Percentiles rank a stretch among this genome's conserved stretches.
Evolutionary conservation across 2,329 filamentous ascomycete genomes (phyloP).

Genomic region (Penicillium verrucosum): DNA sequence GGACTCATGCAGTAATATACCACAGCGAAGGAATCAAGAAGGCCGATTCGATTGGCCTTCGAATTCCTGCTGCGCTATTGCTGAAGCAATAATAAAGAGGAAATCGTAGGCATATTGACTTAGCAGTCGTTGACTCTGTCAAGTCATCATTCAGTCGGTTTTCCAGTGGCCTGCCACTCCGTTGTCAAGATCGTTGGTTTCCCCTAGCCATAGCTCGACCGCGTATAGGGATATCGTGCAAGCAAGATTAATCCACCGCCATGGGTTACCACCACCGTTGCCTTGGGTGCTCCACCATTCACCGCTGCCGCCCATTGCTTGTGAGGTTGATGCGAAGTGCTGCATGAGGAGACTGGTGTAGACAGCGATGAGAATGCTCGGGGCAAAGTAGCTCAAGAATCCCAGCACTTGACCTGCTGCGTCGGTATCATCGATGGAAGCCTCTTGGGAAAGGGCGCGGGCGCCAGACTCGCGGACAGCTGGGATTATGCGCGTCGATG

Average conservation of each 20-base stretch:
- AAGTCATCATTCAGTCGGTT: constrained; percentile 62
- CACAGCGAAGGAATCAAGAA: neutral
- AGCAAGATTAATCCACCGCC: constrained; percentile 90
- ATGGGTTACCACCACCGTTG: constrained; percentile 78
- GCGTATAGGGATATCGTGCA: constrained; percentile 88
- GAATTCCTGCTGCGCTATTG: neutral
- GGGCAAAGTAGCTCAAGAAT: constrained; percentile 88
- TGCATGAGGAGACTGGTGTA: constrained; percentile 95
- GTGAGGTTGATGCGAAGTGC: constrained; percentile 75
- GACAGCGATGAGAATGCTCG: constrained; percentile 89
- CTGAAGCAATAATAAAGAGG: neutral
- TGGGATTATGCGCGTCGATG: constrained; percentile 91
- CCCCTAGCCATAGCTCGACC: constrained; percentile 82
- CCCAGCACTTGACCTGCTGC: constrained; percentile 75
- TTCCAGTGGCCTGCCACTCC: constrained; percentile 83
- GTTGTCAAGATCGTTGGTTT: constrained; percentile 66
- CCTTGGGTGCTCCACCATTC: constrained; percentile 84
- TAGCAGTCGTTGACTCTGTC: neutral
- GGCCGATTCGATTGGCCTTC: neutral
- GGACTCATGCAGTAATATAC: neutral
- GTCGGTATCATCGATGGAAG: constrained; percentile 79
- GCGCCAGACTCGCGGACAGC: constrained; percentile 85
- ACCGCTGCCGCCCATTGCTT: constrained; percentile 58
- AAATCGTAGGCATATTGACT: neutral
- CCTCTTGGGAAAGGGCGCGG: constrained; percentile 76